These are phyloP conservation scores for Pseudogymnoascus sp. DNA, from an alignment of 2,329 filamentous ascomycete genomes.

Conservation along the genomic window DNA sequence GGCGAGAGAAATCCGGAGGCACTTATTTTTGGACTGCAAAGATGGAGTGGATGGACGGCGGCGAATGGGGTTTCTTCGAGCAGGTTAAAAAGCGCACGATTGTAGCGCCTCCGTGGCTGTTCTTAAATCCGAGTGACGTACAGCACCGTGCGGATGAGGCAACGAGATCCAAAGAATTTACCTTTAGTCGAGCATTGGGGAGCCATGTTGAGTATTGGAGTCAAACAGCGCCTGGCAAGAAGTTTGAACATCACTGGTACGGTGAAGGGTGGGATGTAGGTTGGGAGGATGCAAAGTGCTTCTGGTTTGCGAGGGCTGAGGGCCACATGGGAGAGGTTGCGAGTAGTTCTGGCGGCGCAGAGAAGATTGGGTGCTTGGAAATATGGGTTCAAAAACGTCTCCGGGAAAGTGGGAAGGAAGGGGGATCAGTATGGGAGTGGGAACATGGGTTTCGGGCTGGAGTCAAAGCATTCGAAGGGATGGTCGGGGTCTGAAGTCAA, in stretches of 20 bases:
- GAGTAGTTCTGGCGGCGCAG: slow-evolving; percentile 30
- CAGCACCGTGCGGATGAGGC: slow-evolving; percentile 33
- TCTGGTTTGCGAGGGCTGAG: slow-evolving; percentile 39
- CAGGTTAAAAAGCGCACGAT: slow-evolving; percentile 41
- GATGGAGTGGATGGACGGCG: slow-evolving; percentile 55
- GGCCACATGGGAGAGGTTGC: slow-evolving; percentile 24
- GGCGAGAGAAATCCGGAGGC: slow-evolving; percentile 43
- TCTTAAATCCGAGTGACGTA: slow-evolving; percentile 33
- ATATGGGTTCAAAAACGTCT: slow-evolving; percentile 52
- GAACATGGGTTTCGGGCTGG: slow-evolving; percentile 34
- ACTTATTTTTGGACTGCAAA: slow-evolving; percentile 55
- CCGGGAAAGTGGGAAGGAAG: slow-evolving; percentile 41
- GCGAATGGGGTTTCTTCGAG: slow-evolving; percentile 52
- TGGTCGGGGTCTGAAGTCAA: slow-evolving; percentile 14
- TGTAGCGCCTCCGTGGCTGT: slow-evolving; percentile 32
- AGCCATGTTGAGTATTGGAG: slow-evolving; percentile 46
- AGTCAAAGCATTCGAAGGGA: slow-evolving; percentile 27
- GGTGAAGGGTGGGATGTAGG: slow-evolving; percentile 49
- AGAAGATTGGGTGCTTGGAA: slow-evolving; percentile 50
- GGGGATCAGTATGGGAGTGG: slow-evolving; percentile 35
- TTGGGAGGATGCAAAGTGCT: slow-evolving; percentile 45
- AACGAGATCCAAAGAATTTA: slow-evolving; percentile 30
- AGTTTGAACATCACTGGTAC: slow-evolving; percentile 47
- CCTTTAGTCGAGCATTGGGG: slow-evolving; percentile 32
- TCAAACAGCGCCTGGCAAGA: slow-evolving; percentile 34